A percentile compares a stretch with the other conserved stretches of the same genome.
Evolutionary conservation across 2,329 filamentous ascomycete genomes (phyloP).

Genomic region (Pseudocercospora musae): DNA sequence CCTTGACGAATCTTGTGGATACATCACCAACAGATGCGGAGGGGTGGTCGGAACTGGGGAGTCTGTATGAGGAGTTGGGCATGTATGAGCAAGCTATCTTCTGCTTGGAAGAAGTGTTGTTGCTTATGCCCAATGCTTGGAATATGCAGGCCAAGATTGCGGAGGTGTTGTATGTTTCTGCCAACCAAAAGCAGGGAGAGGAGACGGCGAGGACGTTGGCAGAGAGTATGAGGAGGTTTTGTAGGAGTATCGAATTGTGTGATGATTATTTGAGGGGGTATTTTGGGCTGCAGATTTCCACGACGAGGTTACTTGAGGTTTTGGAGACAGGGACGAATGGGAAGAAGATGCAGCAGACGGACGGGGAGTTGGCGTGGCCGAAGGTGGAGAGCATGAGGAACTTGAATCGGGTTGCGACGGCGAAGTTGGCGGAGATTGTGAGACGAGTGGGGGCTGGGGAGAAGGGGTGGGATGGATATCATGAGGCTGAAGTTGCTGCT

Average conservation of each 20-base stretch:
- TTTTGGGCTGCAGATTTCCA: conserved; percentile 74
- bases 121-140: conserved; percentile 89
- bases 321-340: conserved; percentile 21
- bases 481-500: conserved; percentile 67
- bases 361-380: conserved; percentile 50
- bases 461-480: conserved; percentile 69
- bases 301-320: conserved; percentile 24
- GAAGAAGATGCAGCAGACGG: conserved; percentile 28
- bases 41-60: conserved; percentile 86
- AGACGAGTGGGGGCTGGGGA: conserved; percentile 59
- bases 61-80: conserved; percentile 78
- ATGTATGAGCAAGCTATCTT: conserved; percentile 80
- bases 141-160: conserved; percentile 89
- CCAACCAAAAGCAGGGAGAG: conserved; percentile 32
- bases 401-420: conserved; percentile 69
- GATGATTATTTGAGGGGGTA: conserved; percentile 89
- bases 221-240: conserved; percentile 79
- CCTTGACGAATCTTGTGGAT: conserved; percentile 72
- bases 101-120: conserved; percentile 82
- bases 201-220: conserved; percentile 53
- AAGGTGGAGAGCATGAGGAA: conserved; percentile 59
- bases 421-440: conserved; percentile 74
- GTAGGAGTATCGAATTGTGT: conserved; percentile 87
- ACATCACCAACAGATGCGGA: conserved; percentile 86
- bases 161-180: conserved; percentile 73